phyloP scores from a whole-genome alignment of 75 land plant genomes.

The Gnetum montanum region DNA sequence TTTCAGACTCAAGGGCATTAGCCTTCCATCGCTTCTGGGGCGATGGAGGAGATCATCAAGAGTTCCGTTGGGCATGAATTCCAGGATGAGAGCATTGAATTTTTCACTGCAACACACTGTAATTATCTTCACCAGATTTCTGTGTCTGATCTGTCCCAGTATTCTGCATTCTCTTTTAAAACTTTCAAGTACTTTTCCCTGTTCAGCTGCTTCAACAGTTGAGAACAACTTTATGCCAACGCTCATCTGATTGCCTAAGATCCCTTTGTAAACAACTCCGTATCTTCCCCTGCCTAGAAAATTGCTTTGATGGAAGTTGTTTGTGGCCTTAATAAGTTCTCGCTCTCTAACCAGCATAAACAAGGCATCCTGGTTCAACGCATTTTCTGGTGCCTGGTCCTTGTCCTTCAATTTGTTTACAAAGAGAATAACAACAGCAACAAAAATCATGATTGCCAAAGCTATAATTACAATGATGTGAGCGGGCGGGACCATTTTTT shows the following conservation, averaged over 20 bases:
- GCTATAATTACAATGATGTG: too few relatives aligned
- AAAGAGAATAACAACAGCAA: not conserved
- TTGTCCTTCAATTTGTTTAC: not conserved
- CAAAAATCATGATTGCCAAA: too few relatives aligned
- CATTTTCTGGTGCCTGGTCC: not conserved
- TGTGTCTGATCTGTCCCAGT: slow-evolving; percentile 10
- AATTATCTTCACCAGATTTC: slow-evolving; percentile 10
- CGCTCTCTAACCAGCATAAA: too few relatives aligned
- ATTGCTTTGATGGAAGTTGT: slow-evolving; percentile 22
- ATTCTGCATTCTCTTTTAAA: slow-evolving; percentile 2
- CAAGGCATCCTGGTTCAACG: too few relatives aligned
- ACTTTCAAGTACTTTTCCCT: not conserved
- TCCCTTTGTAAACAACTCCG: slow-evolving; percentile 31
- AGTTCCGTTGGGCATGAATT: slow-evolving; percentile 21
- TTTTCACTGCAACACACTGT: not conserved
- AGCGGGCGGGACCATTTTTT: slow-evolving; percentile 44
- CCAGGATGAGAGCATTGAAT: slow-evolving; percentile 23
- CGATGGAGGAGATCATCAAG: slow-evolving; percentile 16
- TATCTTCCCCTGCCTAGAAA: slow-evolving; percentile 38
- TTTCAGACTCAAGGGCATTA: slow-evolving; percentile 12
- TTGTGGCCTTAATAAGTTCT: slow-evolving; percentile 2
- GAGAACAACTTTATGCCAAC: slow-evolving; percentile 35
- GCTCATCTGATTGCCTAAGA: slow-evolving; percentile 6
- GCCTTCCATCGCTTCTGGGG: accelerated
- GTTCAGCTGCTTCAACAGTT: not conserved